Evolutionary conservation across 1,284 basidiomycete genomes (phyloP).

Genomic region (Mycosarcoma maydis): DNA sequence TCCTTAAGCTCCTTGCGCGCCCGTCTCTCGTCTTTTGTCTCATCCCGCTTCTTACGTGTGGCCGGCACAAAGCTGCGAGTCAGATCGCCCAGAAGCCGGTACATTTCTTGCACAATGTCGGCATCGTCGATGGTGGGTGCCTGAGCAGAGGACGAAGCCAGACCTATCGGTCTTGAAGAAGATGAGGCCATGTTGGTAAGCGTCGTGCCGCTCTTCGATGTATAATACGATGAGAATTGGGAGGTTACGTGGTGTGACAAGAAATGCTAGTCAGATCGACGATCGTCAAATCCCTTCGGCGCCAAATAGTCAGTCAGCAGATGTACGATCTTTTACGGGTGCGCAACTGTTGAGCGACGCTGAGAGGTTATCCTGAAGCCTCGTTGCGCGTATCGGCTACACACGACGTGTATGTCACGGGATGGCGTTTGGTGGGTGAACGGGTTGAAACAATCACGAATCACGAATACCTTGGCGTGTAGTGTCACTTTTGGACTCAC

Average conservation of each 20-base stretch:
- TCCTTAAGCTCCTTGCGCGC: slow-evolving; percentile 44
- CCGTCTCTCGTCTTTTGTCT: slow-evolving; percentile 33
- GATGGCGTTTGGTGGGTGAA: too few species aligned
- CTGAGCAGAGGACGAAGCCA: slow-evolving; percentile 7
- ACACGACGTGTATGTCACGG: too few species aligned
- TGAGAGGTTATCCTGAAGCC: too few species aligned
- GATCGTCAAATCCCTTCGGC: too few species aligned
- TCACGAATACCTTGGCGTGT: too few species aligned
- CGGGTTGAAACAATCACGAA: not conserved
- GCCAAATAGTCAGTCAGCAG: too few species aligned
- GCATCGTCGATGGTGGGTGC: slow-evolving; percentile 31
- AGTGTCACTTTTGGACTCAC: slow-evolving; percentile 41
- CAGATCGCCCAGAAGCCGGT: slow-evolving; percentile 43
- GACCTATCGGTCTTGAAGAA: slow-evolving; percentile 5
- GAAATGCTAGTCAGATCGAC: not conserved
- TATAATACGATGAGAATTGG: too few species aligned
- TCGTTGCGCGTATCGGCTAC: too few species aligned
- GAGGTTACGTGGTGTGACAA: too few species aligned
- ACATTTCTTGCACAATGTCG: slow-evolving; percentile 42
- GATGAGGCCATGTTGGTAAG: slow-evolving; percentile 20
- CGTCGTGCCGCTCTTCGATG: too few species aligned
- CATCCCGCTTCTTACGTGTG: slow-evolving; percentile 45
- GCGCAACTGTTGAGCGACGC: too few species aligned
- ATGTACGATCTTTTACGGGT: too few species aligned
- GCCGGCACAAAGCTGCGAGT: slow-evolving; percentile 47